Base-by-base conservation (phyloP, 257 asterid genomes). In the Cordia subcordata region DNA sequence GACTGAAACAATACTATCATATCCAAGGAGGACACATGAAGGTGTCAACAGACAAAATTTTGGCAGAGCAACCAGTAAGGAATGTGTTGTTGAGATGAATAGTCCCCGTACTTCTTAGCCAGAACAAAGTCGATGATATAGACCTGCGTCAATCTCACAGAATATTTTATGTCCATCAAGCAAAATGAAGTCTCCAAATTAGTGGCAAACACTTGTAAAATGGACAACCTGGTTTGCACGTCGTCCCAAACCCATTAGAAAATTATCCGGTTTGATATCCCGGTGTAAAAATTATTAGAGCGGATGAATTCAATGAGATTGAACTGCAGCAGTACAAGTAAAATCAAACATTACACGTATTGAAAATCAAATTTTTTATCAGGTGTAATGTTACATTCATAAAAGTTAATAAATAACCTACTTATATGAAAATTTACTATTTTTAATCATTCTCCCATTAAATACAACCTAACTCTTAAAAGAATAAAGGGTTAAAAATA, bases 211-310 rank as follows among this genome's bases (percentile, higher is more conserved):
- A 16, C 6, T 8, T 27, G 13, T 55, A 16, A 45, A 68, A 39
- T 57, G 53, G 45, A 8, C 17, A 55, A 93, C 99, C 97, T 93
- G 99, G 66, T 89, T 85, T 60, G 99, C 99, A 57, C 97, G 96
- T 53, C 97, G 74, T 57, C 96, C 99, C 83, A 93, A 78, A 61
- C 99, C 99, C 99, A 93, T 93, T 61, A 93, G 95, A 69, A 93
- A 93, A 80, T 93, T 93, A 81, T 93, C 99, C 13, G 99, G 99
- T 77, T 93, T 93, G 77, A 89, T 93, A 79, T 93, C 99, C 44
- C 99, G 90, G 66, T 93, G 99, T 58, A 93, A 75, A 85, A 93
- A 93, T 65, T 95, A 89, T 71, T 93, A 20, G 90, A 75, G 63
- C 89, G 99, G 71, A 93, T 88, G 60, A 86, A 86, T 63, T 93